phyloP scores from a whole-genome alignment of 139 green algal species.

The Klebsormidium nitens region DNA sequence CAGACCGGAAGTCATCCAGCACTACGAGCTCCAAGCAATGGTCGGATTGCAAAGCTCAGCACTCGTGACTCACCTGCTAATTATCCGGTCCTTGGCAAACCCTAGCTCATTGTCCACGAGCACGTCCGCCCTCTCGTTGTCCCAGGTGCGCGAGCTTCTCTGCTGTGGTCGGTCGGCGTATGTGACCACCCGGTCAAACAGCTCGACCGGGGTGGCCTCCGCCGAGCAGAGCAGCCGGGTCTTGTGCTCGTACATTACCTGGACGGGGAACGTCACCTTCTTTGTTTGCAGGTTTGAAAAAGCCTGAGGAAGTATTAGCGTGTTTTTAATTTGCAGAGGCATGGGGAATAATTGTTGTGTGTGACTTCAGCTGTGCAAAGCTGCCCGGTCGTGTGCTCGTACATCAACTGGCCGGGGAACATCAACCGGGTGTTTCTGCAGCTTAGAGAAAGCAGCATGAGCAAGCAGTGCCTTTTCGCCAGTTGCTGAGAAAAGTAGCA shows the following conservation, averaged over 20 bases:
- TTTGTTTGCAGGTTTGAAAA: too few relatives aligned
- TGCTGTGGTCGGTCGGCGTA: slow-evolving; percentile 16
- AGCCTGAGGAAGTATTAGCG: too few relatives aligned
- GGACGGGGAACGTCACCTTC: too few relatives aligned
- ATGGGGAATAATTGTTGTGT: too few relatives aligned
- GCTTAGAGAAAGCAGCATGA: too few relatives aligned
- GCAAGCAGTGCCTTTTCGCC: too few relatives aligned
- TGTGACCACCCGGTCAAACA: slow-evolving; percentile 82
- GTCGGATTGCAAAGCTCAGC: neutral
- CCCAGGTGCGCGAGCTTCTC: neutral
- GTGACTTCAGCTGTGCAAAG: too few relatives aligned
- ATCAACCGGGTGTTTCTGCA: too few relatives aligned
- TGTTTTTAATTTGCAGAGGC: too few relatives aligned
- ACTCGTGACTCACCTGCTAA: slow-evolving; percentile 47
- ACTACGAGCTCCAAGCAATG: neutral
- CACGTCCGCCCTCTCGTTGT: slow-evolving; percentile 13
- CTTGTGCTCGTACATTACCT: slow-evolving; percentile 82
- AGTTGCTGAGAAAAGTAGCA: too few relatives aligned
- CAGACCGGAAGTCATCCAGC: neutral
- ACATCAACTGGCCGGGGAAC: too few relatives aligned
- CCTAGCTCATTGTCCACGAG: slow-evolving; percentile 34
- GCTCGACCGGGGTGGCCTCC: slow-evolving; percentile 63
- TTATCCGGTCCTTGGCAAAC: slow-evolving; percentile 87
- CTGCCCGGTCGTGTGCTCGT: too few relatives aligned
- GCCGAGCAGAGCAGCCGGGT: slow-evolving; percentile 68